These are phyloP conservation scores for Aspergillus thermomutatus DNA, from an alignment of 2,329 filamentous ascomycete genomes.

Conservation along the genomic window DNA sequence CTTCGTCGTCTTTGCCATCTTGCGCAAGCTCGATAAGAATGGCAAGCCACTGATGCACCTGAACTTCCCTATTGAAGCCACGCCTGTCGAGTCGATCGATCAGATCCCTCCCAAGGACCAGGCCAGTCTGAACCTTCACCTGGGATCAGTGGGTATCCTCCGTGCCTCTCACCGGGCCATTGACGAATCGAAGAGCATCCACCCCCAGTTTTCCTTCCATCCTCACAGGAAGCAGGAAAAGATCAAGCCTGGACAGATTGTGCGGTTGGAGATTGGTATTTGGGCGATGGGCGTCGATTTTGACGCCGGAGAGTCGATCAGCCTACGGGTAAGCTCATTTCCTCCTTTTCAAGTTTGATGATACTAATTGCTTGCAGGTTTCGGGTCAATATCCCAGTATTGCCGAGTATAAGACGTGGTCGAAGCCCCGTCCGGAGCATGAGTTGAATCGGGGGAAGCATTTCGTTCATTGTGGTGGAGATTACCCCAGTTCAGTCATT, in stretches of 20 bases:
- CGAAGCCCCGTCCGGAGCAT: slow-evolving; percentile 36
- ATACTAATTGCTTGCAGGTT: slow-evolving; percentile 17
- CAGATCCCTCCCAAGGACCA: too few species aligned
- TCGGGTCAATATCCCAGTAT: slow-evolving; percentile 34
- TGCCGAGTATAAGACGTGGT: slow-evolving; percentile 41
- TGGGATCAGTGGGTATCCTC: too few species aligned
- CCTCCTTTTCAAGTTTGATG: not conserved
- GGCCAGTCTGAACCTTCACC: too few species aligned
- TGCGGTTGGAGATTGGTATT: slow-evolving; percentile 48
- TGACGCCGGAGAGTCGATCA: slow-evolving; percentile 38
- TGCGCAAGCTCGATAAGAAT: too few species aligned
- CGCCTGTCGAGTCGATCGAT: too few species aligned
- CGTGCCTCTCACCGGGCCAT: too few species aligned
- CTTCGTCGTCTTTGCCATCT: too few species aligned
- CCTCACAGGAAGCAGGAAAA: slow-evolving; percentile 42
- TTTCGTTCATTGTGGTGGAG: slow-evolving; percentile 37
- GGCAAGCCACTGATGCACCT: too few species aligned
- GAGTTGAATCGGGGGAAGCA: slow-evolving; percentile 42
- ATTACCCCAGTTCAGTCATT: too few species aligned
- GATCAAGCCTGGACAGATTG: slow-evolving; percentile 39
- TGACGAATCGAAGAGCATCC: too few species aligned
- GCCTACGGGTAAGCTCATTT: slow-evolving; percentile 16
- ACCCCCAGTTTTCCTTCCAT: slow-evolving; percentile 34
- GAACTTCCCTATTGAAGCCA: too few species aligned
- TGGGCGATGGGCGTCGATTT: slow-evolving; percentile 48